Conservation (phyloP, 1,139 yeast genomes). For the Lodderomyces jiufengensis region DNA sequence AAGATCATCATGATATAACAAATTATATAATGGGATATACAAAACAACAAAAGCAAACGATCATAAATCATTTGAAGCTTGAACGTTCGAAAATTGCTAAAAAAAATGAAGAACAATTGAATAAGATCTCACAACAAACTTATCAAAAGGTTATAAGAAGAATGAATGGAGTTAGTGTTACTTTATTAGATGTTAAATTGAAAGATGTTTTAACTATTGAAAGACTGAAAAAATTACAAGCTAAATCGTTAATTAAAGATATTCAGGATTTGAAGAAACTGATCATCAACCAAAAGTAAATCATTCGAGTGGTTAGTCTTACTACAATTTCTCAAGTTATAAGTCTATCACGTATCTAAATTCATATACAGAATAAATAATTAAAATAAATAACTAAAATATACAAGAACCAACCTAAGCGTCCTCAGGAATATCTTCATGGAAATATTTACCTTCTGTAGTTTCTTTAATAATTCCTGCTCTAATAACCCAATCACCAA, state of each 20-base stretch:
- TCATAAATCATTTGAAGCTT: constrained; percentile 27
- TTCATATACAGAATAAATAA: neutral
- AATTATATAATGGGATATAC: constrained; percentile 20
- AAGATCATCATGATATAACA: neutral
- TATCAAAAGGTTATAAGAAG: constrained; percentile 28
- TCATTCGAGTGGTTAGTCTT: neutral
- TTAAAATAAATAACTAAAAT: neutral
- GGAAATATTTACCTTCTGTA: constrained; percentile 87
- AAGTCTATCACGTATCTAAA: neutral
- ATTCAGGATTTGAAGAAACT: constrained; percentile 18
- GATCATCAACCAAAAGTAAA: neutral
- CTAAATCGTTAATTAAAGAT: constrained; percentile 28
- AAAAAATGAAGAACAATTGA: constrained; percentile 16
- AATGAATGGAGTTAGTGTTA: constrained; percentile 39
- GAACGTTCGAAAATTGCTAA: constrained; percentile 20
- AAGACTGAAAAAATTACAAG: constrained; percentile 33
- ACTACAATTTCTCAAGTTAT: neutral
- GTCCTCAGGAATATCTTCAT: constrained; percentile 87
- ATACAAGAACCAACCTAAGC: constrained; percentile 27
- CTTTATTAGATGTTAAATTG: constrained; percentile 37
- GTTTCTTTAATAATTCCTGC: constrained; percentile 85
- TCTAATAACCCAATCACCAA: constrained; percentile 91
- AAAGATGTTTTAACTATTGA: constrained; percentile 43
- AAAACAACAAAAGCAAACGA: constrained; percentile 32
- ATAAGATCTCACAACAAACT: constrained; percentile 19